A percentile compares a stretch with the other conserved stretches of the same genome.
These are phyloP conservation scores for Cymodocea nodosa DNA, from an alignment of 116 monocot species.

Conservation along the genomic window DNA sequence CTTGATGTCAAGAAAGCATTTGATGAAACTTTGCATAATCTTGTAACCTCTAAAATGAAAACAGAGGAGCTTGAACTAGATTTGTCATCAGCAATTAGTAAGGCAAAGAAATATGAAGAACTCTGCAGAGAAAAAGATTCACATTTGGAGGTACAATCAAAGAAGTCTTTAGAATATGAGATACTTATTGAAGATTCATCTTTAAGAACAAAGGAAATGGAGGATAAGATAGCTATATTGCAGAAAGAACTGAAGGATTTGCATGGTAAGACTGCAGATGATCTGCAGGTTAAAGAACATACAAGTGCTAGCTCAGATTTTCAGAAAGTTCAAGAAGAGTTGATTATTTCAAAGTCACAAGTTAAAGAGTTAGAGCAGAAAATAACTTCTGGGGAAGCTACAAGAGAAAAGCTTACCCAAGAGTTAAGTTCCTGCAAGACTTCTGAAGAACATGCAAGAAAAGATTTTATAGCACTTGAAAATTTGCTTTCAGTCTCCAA, in stretches of 20 bases:
- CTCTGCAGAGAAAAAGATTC: slow-evolving; percentile 29
- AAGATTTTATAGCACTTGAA: slow-evolving; percentile 43
- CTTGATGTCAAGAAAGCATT: slow-evolving; percentile 35
- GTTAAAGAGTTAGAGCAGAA: slow-evolving; percentile 42
- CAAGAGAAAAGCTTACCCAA: slow-evolving; percentile 34
- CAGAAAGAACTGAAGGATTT: slow-evolving; percentile 50
- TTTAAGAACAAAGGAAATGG: slow-evolving; percentile 34
- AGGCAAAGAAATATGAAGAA: slow-evolving; percentile 32
- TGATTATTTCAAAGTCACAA: slow-evolving; percentile 47
- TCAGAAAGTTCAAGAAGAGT: slow-evolving; percentile 23
- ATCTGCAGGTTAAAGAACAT: slow-evolving; percentile 43
- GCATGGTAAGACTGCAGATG: slow-evolving; percentile 24
- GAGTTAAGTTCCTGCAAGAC: slow-evolving; percentile 34
- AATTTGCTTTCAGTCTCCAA: slow-evolving; percentile 31
- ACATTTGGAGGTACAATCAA: slow-evolving; percentile 38
- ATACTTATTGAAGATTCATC: slow-evolving; percentile 49
- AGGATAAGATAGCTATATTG: slow-evolving; percentile 32
- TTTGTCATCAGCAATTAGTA: slow-evolving; percentile 21
- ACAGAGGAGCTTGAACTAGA: slow-evolving; percentile 40
- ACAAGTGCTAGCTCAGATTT: slow-evolving; percentile 17
- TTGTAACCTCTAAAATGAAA: slow-evolving; percentile 43
- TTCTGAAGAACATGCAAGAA: slow-evolving; percentile 51
- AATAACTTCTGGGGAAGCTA: slow-evolving; percentile 29
- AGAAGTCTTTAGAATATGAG: slow-evolving; percentile 55
- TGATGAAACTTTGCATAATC: slow-evolving; percentile 28